These are phyloP conservation scores for Seminavis robusta DNA, from an alignment of 108 stramenopile genomes.

Conservation along the genomic window DNA sequence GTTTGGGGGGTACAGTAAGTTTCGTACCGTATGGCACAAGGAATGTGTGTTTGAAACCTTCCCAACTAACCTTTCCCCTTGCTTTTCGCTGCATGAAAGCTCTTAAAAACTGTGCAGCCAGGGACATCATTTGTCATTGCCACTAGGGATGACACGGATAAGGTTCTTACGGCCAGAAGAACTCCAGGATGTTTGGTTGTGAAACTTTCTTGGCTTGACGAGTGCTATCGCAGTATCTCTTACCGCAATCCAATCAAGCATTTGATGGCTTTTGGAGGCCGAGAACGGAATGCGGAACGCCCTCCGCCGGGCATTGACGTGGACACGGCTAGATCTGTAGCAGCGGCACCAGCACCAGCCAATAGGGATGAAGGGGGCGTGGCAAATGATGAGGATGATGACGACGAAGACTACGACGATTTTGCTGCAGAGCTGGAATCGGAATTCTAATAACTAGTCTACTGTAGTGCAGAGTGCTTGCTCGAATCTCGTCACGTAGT, in stretches of 20 bases:
- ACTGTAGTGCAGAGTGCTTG: too few relatives aligned
- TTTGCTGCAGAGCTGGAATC: slow-evolving; percentile 55
- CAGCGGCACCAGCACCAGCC: not conserved
- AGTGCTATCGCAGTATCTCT: slow-evolving; percentile 75
- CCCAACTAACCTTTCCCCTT: not conserved
- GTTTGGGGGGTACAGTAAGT: slow-evolving; percentile 63
- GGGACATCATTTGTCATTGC: slow-evolving; percentile 73
- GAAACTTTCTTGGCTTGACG: slow-evolving; percentile 74
- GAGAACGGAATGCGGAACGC: not conserved
- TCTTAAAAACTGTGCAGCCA: slow-evolving; percentile 31
- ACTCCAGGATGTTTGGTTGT: slow-evolving; percentile 69
- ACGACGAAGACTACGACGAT: slow-evolving; percentile 51
- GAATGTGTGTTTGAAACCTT: too few relatives aligned
- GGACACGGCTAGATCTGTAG: not conserved
- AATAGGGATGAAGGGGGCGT: slow-evolving; percentile 1
- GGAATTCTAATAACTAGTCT: too few relatives aligned
- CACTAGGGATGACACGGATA: slow-evolving; percentile 77
- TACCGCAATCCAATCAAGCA: slow-evolving; percentile 35
- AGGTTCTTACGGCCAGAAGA: slow-evolving; percentile 54
- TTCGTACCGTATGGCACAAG: too few relatives aligned
- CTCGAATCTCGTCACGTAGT: too few relatives aligned
- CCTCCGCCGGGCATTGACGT: not conserved
- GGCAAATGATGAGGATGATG: slow-evolving; percentile 27
- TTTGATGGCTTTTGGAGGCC: slow-evolving; percentile 11
- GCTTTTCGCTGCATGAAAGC: slow-evolving; percentile 11